phyloP scores from a whole-genome alignment of 495 filamentous ascomycete species.

The Penicillium lividum region DNA sequence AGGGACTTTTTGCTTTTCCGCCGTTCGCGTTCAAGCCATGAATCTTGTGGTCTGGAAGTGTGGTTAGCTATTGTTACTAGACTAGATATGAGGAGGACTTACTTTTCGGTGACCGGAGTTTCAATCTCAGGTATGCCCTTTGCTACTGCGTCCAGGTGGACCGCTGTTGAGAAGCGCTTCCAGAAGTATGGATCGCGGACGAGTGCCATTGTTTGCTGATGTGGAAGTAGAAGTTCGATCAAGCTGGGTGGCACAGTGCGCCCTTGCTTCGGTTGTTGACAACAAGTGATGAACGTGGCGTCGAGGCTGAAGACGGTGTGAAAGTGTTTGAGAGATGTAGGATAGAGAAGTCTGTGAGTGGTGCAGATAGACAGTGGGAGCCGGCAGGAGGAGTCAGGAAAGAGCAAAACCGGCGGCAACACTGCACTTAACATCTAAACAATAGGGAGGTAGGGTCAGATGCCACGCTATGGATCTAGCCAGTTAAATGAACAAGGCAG shows the following conservation, averaged over 20 bases:
- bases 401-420: slow-evolving; percentile 1
- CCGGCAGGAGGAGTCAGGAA: neutral
- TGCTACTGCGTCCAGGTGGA: slow-evolving; percentile 50
- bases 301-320: neutral
- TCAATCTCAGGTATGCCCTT: slow-evolving; percentile 16
- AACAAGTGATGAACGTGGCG: neutral
- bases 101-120: slow-evolving; percentile 19
- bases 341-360: neutral
- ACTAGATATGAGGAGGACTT: neutral
- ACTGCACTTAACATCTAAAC: slow-evolving; percentile 19
- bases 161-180: slow-evolving; percentile 61
- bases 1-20: slow-evolving; percentile 36
- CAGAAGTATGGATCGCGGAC: slow-evolving; percentile 64
- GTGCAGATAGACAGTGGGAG: neutral
- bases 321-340: neutral
- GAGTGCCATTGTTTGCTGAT: slow-evolving; percentile 35
- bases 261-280: neutral
- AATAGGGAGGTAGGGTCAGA: slow-evolving; percentile 12
- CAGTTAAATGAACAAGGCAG: neutral
- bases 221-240: neutral
- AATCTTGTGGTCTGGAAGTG: slow-evolving; percentile 21
- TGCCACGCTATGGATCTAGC: slow-evolving; percentile 17
- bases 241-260: neutral
- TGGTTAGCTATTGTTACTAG: neutral
- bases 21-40: slow-evolving; percentile 38